Evolutionary conservation across 129 eudicot species (phyloP), one percentile per base, ranked within the genome.

Genomic region (Escallonia herrerae): DNA sequence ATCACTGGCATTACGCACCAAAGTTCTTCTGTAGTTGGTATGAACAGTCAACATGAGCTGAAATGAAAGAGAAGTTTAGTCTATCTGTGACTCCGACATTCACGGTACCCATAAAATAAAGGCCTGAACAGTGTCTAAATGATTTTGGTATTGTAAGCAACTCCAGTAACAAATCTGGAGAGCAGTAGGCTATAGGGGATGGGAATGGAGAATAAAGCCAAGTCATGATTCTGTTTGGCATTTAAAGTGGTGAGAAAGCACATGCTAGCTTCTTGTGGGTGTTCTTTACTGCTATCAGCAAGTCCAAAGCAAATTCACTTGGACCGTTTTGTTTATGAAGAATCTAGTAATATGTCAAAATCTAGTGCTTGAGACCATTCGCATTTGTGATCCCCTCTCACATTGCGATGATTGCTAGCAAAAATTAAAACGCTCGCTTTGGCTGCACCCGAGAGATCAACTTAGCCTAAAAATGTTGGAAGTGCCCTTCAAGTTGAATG

Each of bases 201-300:
- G 42, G 42, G 40, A 10, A 5, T 37, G 57, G 43, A 50, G 69
- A 50, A 64, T 65, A 40, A 69, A 68, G 72, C 72, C 63, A 43
- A 67, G 73, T 69, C 58, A 69, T 58, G 73, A 69, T 69, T 69
- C 65, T 8, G 6, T 6, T 39, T 65, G 48, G 42, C 33, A 49
- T 49, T 3, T 49, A 52, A 52, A 67, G 55, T 56, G 63, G 55
- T 7, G 53, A 53, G 49, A 56, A 65, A 65, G 77, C 77, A 72
- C 77, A 72, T 64, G 71, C 44, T 7, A 56, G 64, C 51, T 65
- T 58, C 33, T 73, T 59, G 45, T 42, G 61, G 67, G 48, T 60
- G 74, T 73, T 22, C 66, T 47, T 65, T 64, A 38, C 7, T 55
- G 70, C 49, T 12, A 54, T 40, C 43, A 9, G 46, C 15, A 56